A percentile compares a stretch with the other conserved stretches of the same genome.
Conservation (phyloP, 2,329 filamentous ascomycete species). For the Curvularia hawaiiensis region DNA sequence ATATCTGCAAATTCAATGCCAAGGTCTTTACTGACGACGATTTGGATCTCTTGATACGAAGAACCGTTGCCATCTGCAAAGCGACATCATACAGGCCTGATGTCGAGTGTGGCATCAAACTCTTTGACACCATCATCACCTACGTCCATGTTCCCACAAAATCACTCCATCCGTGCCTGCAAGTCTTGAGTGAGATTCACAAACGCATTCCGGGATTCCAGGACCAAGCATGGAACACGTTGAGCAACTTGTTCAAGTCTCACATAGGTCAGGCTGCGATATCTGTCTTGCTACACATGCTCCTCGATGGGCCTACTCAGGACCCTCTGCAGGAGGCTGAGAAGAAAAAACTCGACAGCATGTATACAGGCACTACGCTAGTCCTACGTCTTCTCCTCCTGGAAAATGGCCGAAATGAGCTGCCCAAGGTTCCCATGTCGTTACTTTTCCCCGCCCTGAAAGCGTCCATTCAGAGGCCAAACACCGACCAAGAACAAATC, state of each 20-base stretch:
- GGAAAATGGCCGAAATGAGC: conserved; percentile 38
- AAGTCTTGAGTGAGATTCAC: conserved; percentile 74
- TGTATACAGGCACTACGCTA: conserved; percentile 39
- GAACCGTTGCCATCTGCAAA: conserved; percentile 69
- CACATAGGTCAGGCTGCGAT: conserved; percentile 75
- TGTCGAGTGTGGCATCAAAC: conserved; percentile 68
- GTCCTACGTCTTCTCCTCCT: conserved; percentile 40
- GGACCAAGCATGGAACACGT: conserved; percentile 70
- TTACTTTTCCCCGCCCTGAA: conserved; percentile 43
- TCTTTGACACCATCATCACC: conserved; percentile 73
- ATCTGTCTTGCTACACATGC: conserved; percentile 66
- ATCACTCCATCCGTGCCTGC: conserved; percentile 69
- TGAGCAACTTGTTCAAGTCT: conserved; percentile 73
- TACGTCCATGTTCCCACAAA: conserved; percentile 70
- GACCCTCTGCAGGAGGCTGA: conserved; percentile 30
- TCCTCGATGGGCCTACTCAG: conserved; percentile 33
- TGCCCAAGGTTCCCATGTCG: conserved; percentile 43
- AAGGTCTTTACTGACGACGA: conserved; percentile 68
- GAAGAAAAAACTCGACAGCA: conserved; percentile 28
- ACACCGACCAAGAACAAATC: conserved; percentile 49
- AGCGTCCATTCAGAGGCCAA: conserved; percentile 35
- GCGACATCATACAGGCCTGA: conserved; percentile 69
- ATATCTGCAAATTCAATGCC: conserved; percentile 77
- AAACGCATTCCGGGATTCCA: conserved; percentile 66
- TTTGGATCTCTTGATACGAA: conserved; percentile 65